Evolutionary conservation across 148 eudicot genomes (phyloP).

Genomic region (Rhododendron henanense): DNA sequence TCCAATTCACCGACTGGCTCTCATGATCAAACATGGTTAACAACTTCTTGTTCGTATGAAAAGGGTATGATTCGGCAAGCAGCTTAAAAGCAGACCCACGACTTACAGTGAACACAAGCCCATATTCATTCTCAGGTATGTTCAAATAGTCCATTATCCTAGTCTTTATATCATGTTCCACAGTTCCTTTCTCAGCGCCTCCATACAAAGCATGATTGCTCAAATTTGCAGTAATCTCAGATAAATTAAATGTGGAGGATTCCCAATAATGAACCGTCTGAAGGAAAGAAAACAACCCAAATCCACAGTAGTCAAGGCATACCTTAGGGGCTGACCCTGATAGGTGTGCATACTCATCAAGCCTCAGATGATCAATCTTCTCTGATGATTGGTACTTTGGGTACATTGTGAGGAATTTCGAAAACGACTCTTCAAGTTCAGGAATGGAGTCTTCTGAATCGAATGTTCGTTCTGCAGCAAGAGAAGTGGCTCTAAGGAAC

Average conservation of each 20-base stretch:
- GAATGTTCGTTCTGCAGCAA: constrained; percentile 74
- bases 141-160: constrained; percentile 90
- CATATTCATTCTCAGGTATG: constrained; percentile 95
- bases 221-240: constrained; percentile 92
- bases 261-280: constrained; percentile 86
- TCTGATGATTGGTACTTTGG: constrained; percentile 81
- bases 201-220: constrained; percentile 94
- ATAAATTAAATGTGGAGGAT: constrained; percentile 76
- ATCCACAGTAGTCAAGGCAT: constrained; percentile 95
- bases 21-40: constrained; percentile 99
- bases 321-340: constrained; percentile 65
- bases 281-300: constrained; percentile 89
- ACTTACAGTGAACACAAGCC: constrained; percentile 95
- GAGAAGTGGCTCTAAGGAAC: constrained; percentile 82
- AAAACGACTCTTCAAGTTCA: constrained; percentile 54
- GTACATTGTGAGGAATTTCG: constrained; percentile 86
- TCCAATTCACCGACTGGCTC: constrained; percentile 97
- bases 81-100: constrained; percentile 95
- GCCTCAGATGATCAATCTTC: constrained; percentile 82
- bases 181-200: constrained; percentile 82
- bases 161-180: constrained; percentile 82
- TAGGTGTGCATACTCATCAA: constrained; percentile 80
- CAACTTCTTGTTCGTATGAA: constrained; percentile 78
- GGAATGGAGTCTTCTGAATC: constrained; percentile 70
- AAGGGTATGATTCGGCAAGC: constrained; percentile 93